Base-by-base conservation (phyloP, 169 alveolate genomes). In the Plasmodium cynomolgi region DNA sequence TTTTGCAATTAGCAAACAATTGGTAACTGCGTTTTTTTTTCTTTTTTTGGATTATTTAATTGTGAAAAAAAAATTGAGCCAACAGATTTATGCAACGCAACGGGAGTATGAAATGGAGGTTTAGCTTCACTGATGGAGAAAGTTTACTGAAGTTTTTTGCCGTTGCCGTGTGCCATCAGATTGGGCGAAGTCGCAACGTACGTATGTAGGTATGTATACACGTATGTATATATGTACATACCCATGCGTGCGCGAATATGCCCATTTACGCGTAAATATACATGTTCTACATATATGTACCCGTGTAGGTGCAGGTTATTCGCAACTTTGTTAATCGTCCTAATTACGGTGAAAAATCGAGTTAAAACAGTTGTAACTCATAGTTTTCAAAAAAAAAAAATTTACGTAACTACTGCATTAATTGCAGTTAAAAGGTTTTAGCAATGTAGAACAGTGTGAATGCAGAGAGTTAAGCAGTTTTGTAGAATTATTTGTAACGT, bases 381-480 rank as follows among this genome's bases (percentile, higher is more conserved):
- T 29, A 68, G 33, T 68, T 71, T 84, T 56, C 34, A 84, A 34
- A 83, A 37, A 81, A 29, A 68, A 83, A 17, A 56, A 83, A 83
- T 62, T 82, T 54, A 58, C 44, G 56, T 68, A 83, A 26, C 81
- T 31, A 62, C 15, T 62, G 31, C 8, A n/a, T 17, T 62, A 83
- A 83, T 68, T 81, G 79, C 58, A 81, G 44, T 58, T 33, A 83
- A 83, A 29, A 50, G 81, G 33, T 83, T 62, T 62, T 33, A 62
- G 13, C 20, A 79, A 88, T 58, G 72, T 62, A 88, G 50, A 77
- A 58, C 82, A 62, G 90, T 88, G 94, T 88, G 44, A 56, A 73
- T 73, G 82, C 90, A 88, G 94, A 88, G 94, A 88, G 94, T 88
- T 79, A 47, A 84, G 23, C 39, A n/a, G 34, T 44, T 84, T 68